Evolutionary conservation across 2,329 filamentous ascomycete genomes (phyloP).

Genomic region (Arthrobotrys conoides): DNA sequence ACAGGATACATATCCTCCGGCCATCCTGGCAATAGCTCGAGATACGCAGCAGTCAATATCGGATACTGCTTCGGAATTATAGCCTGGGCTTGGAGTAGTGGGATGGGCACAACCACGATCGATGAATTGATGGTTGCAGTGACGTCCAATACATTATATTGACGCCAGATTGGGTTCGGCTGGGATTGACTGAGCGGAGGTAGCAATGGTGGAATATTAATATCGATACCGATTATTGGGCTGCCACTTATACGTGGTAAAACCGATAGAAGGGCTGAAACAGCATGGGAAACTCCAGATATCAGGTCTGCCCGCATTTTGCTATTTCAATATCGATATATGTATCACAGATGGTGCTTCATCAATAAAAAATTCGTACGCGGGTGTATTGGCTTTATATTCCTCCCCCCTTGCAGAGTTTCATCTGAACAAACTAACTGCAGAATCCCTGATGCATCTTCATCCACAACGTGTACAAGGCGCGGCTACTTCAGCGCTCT

Average conservation of each 20-base stretch:
- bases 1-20: conserved; percentile 72
- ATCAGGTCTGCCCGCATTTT: neutral
- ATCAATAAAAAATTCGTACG: no score
- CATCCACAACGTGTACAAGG: neutral
- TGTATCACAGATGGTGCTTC: no score
- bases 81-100: conserved; percentile 69
- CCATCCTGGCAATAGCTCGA: conserved; percentile 70
- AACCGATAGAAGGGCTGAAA: neutral
- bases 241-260: neutral
- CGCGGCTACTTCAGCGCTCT: no score
- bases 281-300: neutral
- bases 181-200: conserved; percentile 61
- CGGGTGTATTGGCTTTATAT: neutral
- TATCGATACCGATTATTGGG: neutral
- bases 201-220: neutral
- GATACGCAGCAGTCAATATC: conserved; percentile 71
- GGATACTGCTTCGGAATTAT: conserved; percentile 70
- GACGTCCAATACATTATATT: conserved; percentile 69
- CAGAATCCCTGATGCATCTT: no score
- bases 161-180: conserved; percentile 70
- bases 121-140: conserved; percentile 73
- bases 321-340: neutral
- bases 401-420: no score
- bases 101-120: conserved; percentile 71
- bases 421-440: no score